These are phyloP conservation scores for Clohesyomyces aquaticus DNA, from an alignment of 495 filamentous ascomycete species.

Conservation along the genomic window DNA sequence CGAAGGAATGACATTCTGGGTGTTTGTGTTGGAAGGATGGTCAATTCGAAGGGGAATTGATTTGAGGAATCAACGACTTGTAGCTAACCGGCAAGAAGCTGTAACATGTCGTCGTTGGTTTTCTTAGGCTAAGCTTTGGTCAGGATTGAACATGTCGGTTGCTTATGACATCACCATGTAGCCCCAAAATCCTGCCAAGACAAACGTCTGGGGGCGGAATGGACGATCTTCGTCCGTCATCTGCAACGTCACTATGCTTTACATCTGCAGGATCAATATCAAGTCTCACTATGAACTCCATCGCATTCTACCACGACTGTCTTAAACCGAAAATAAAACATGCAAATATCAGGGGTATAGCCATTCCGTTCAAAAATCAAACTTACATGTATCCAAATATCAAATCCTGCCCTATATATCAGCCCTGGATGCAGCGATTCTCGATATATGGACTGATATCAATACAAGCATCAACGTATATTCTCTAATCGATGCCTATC, in stretches of 20 bases:
- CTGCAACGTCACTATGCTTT: neutral
- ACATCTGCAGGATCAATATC: no score
- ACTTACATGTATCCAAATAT: neutral
- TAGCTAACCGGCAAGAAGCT: neutral
- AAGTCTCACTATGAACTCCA: no score
- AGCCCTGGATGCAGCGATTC: neutral
- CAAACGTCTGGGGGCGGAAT: neutral
- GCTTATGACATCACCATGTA: constrained; percentile 14
- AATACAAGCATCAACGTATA: neutral
- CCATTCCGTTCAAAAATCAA: constrained; percentile 1
- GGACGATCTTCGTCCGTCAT: neutral
- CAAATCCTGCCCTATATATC: neutral
- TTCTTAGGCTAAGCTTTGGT: neutral
- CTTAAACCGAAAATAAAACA: neutral
- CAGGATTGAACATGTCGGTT: neutral
- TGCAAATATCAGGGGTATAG: constrained; percentile 1
- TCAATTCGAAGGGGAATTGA: no score
- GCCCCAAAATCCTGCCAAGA: neutral
- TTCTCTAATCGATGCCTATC: constrained; percentile 28
- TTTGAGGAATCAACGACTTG: neutral
- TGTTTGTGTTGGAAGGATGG: constrained; percentile 2
- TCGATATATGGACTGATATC: neutral
- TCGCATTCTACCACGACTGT: neutral
- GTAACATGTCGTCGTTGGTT: neutral
- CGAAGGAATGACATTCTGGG: constrained; percentile 41